These are phyloP conservation scores for Iris pallida DNA, from an alignment of 116 monocot genomes.

Conservation along the genomic window DNA sequence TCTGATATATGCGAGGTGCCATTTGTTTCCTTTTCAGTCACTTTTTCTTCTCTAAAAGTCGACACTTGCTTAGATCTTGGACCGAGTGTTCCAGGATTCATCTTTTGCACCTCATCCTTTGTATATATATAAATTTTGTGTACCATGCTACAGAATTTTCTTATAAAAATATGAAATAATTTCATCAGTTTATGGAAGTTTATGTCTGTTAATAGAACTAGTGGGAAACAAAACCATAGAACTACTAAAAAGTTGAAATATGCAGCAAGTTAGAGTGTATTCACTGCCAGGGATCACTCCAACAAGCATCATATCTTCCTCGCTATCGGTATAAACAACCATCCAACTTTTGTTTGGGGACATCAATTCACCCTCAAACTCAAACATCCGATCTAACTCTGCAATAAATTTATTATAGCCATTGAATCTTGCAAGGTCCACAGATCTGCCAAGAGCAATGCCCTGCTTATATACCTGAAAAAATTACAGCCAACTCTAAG, in stretches of 20 bases:
- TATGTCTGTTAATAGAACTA: too few species aligned
- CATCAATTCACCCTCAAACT: slow-evolving; percentile 21
- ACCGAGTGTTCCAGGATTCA: slow-evolving; percentile 33
- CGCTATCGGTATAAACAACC: slow-evolving; percentile 26
- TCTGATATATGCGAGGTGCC: slow-evolving; percentile 2
- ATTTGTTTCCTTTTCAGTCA: slow-evolving; percentile 18
- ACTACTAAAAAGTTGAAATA: too few species aligned
- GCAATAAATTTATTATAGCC: slow-evolving; percentile 17
- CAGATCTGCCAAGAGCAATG: slow-evolving; percentile 28
- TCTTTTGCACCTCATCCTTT: slow-evolving; percentile 38
- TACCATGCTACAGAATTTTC: slow-evolving; percentile 45
- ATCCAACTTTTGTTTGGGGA: slow-evolving; percentile 20
- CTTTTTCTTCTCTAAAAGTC: slow-evolving; percentile 6
- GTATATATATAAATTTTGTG: slow-evolving; percentile 41
- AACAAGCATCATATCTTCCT: slow-evolving; percentile 32
- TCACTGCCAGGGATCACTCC: slow-evolving; percentile 30
- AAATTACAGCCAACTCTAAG: background rate
- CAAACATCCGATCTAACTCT: slow-evolving; percentile 24
- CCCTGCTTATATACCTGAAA: slow-evolving; percentile 24
- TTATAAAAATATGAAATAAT: background rate
- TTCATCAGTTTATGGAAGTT: too few species aligned
- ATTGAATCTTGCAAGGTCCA: slow-evolving; percentile 22
- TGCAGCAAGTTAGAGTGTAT: background rate
- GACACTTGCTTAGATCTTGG: slow-evolving; percentile 17
- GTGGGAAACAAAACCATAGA: too few species aligned